phyloP scores from a whole-genome alignment of 306 rosid genomes.

The Castanea crenata region DNA sequence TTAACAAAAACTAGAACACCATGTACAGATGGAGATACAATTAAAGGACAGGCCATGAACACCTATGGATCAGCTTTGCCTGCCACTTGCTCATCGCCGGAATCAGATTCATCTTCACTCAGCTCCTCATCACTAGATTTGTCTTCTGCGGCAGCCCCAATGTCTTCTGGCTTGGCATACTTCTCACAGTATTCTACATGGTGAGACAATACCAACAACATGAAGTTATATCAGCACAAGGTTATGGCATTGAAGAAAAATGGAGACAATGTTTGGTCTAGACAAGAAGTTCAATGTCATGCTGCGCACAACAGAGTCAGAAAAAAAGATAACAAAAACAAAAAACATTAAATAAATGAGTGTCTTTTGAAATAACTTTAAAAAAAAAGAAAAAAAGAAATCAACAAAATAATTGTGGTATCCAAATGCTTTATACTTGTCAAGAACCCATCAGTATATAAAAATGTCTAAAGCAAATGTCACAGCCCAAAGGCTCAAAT shows the following conservation, averaged over 20 bases:
- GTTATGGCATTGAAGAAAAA: neutral
- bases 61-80: slow-evolving; percentile 52
- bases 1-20: slow-evolving; percentile 37
- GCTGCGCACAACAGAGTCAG: too few relatives aligned
- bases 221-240: neutral
- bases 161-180: slow-evolving; percentile 51
- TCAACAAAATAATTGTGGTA: too few relatives aligned
- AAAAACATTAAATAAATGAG: too few relatives aligned
- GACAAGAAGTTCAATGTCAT: too few relatives aligned
- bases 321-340: too few relatives aligned
- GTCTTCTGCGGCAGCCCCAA: slow-evolving; percentile 48
- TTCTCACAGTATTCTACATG: slow-evolving; percentile 50
- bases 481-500: too few relatives aligned
- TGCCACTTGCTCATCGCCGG: slow-evolving; percentile 54
- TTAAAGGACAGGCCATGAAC: slow-evolving; percentile 12
- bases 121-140: slow-evolving; percentile 56
- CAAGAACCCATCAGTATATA: too few relatives aligned
- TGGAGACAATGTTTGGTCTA: too few relatives aligned
- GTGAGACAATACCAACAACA: slow-evolving; percentile 6
- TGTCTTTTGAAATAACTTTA: too few relatives aligned
- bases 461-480: too few relatives aligned
- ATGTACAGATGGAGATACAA: slow-evolving; percentile 36
- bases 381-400: too few relatives aligned
- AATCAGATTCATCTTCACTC: slow-evolving; percentile 52
- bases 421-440: too few relatives aligned